These are phyloP conservation scores for Metschnikowia aberdeeniae DNA, from an alignment of 805 yeast genomes.

Conservation along the genomic window DNA sequence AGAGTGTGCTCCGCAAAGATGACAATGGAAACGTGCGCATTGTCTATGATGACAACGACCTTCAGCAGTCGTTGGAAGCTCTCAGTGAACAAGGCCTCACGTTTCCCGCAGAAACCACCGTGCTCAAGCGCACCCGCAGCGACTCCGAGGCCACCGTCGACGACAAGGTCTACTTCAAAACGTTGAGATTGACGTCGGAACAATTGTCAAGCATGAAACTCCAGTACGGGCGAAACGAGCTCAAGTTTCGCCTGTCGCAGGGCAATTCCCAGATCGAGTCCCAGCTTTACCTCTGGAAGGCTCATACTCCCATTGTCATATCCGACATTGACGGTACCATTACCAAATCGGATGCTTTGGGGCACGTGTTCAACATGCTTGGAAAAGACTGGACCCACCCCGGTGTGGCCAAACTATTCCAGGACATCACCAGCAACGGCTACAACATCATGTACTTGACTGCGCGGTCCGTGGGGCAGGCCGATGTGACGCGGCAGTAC, in stretches of 20 bases:
- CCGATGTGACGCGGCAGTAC: slow-evolving; percentile 86
- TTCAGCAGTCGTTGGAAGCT: slow-evolving; percentile 6
- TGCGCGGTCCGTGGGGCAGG: slow-evolving; percentile 92
- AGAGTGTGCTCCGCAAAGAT: slow-evolving; percentile 47
- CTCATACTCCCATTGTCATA: slow-evolving; percentile 83
- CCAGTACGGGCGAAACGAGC: slow-evolving; percentile 72
- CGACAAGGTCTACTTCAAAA: slow-evolving; percentile 62
- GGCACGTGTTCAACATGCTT: slow-evolving; percentile 88
- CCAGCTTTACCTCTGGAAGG: slow-evolving; percentile 77
- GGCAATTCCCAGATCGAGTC: slow-evolving; percentile 77
- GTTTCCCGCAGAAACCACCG: slow-evolving; percentile 7
- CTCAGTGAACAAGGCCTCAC: slow-evolving; percentile 7
- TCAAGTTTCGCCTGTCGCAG: slow-evolving; percentile 74
- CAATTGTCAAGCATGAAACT: slow-evolving; percentile 73
- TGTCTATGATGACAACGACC: slow-evolving; percentile 20
- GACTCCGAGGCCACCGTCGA: slow-evolving; percentile 4
- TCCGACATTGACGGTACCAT: slow-evolving; percentile 98
- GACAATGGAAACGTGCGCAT: slow-evolving; percentile 66
- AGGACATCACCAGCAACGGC: slow-evolving; percentile 83
- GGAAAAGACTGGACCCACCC: slow-evolving; percentile 98
- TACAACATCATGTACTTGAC: slow-evolving; percentile 92
- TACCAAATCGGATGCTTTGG: slow-evolving; percentile 95
- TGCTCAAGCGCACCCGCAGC: neutral
- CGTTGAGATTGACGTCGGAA: slow-evolving; percentile 86
- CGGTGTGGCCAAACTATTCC: slow-evolving; percentile 88